Evolutionary conservation across 176 grass and related monocot genomes (phyloP), one percentile per base, ranked within the genome.

Genomic region (Oryza meyeriana): DNA sequence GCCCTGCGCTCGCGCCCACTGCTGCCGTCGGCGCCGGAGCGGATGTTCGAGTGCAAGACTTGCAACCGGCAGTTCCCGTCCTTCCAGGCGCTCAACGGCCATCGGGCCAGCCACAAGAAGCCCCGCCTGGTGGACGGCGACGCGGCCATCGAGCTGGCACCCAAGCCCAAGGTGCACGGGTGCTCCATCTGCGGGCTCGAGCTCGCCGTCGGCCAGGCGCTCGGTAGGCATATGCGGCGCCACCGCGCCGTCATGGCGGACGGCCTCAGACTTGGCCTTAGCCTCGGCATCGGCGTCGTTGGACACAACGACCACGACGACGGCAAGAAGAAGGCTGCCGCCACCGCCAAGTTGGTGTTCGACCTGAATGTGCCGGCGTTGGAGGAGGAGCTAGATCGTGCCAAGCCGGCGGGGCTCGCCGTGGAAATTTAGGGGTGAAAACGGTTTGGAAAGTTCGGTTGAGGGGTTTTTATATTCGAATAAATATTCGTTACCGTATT

Each of bases 141-240:
- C 61, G 63, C 44, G 1, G 29, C 27, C 7, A 44, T 63, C 34
- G 87, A 81, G 64, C 78, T 44, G 25, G 35, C n/a, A n/a, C n/a
- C 85, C 32, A 99, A 90, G 85, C 89, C 89, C 34, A 91, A 88
- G 87, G 83, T 95, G 80, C 97, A 99, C 57, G 87, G 85, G 71
- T 99, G 97, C 80, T 92, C 97, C 73, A 82, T 99, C 78, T 99
- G 97, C 52, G 97, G 97, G 8, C 91, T 99, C 71, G 83, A 99
- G 91, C 94, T 99, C 79, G 41, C 93, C 74, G 83, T 99, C 58
- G 97, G 97, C 5, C 93, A 99, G 90, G 97, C 97, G 50, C 89
- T 99, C 31, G 93, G 97, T 11, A 93, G 97, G 13, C 97, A 99
- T 78, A 99, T 99, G 93, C 86, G 97, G 65, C 87, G 97, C 40